Evolutionary conservation across 2,329 filamentous ascomycete genomes (phyloP).

Genomic region (Ophiostoma ips): DNA sequence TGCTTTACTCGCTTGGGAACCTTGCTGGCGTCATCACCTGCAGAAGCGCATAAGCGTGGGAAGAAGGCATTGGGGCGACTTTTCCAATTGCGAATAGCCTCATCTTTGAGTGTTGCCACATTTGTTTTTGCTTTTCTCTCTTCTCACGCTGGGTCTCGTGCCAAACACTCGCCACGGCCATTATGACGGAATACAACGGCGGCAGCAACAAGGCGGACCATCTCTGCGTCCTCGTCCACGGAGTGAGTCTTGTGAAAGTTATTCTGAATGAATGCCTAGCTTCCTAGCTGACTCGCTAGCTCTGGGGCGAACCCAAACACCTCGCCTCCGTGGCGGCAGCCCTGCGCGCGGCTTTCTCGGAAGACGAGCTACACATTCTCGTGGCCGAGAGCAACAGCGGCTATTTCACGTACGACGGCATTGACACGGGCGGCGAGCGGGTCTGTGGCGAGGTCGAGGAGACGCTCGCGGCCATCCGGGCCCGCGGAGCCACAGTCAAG

Average conservation of each 20-base stretch:
- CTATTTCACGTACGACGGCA: slow-evolving; percentile 57
- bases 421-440: slow-evolving; percentile 53
- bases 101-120: not conserved
- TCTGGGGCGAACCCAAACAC: slow-evolving; percentile 71
- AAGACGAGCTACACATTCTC: slow-evolving; percentile 54
- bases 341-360: slow-evolving; percentile 45
- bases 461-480: slow-evolving; percentile 32
- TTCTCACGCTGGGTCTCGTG: not conserved
- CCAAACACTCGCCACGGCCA: not conserved
- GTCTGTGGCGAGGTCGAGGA: slow-evolving; percentile 55
- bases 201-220: slow-evolving; percentile 47
- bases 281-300: slow-evolving; percentile 17
- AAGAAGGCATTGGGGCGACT: too few species aligned
- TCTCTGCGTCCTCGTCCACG: slow-evolving; percentile 64
- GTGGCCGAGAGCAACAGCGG: slow-evolving; percentile 60
- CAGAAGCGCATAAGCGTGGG: too few species aligned
- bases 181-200: slow-evolving; percentile 34
- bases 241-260: slow-evolving; percentile 31
- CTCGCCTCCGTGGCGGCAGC: slow-evolving; percentile 53
- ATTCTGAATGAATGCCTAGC: too few species aligned
- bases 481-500: slow-evolving; percentile 56
- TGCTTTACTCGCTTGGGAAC: too few species aligned
- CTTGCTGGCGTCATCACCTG: too few species aligned
- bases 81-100: too few species aligned
- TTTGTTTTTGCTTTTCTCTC: not conserved